These are phyloP conservation scores for Dictyostelium purpureum DNA, from an alignment of 78 protist genomes.

Conservation along the genomic window DNA sequence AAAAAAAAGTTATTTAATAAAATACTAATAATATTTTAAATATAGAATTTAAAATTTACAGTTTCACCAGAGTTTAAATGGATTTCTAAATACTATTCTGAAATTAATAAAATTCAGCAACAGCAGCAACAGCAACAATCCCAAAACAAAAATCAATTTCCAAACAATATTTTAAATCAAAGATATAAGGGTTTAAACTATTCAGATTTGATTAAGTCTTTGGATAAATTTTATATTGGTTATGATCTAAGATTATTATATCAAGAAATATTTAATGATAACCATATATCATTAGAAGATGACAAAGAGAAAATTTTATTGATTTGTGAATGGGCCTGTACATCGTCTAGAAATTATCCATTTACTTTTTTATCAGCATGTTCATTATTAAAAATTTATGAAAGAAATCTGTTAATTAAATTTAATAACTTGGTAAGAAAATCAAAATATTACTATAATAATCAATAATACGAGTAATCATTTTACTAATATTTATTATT, in stretches of 20 bases:
- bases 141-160: not conserved
- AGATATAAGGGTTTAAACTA: not conserved
- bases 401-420: conserved; percentile 17
- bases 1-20: not conserved
- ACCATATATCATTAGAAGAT: conserved; percentile 48
- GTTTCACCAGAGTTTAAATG: conserved; percentile 54
- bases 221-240: conserved; percentile 16
- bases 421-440: not conserved
- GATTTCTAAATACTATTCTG: conserved; percentile 22
- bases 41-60: conserved; percentile 28
- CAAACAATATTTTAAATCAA: not conserved
- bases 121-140: not conserved
- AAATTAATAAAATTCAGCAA: conserved; percentile 10
- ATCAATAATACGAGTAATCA: not conserved
- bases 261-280: conserved; percentile 41
- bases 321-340: conserved; percentile 72
- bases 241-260: conserved; percentile 23
- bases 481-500: not conserved
- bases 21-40: not conserved
- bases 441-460: not conserved
- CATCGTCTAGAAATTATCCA: conserved; percentile 40
- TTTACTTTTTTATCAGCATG: conserved; percentile 24
- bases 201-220: conserved; percentile 43
- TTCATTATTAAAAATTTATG: conserved; percentile 40
- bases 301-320: conserved; percentile 41